Evolutionary conservation across 257 asterid species (phyloP), one percentile per base, ranked within the genome.

Genomic region (Lantana camara): DNA sequence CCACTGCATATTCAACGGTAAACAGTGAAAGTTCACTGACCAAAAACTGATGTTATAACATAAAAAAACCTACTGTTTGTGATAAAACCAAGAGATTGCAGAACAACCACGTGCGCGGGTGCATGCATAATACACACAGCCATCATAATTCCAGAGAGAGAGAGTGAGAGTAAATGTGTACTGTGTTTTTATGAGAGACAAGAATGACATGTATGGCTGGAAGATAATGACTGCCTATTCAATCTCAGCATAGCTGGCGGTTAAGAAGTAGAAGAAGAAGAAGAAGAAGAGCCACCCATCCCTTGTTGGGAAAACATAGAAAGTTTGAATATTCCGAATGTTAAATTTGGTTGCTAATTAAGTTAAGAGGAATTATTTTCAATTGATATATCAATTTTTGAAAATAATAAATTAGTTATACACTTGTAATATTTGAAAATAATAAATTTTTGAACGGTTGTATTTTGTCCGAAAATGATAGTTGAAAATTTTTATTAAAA

Each of bases 191-290:
- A 56, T 14, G 76, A 47, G 75, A 57, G 75, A 74, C 71, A 68
- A 68, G 79, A 68, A 57, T 74, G 79, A 68, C 74, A 74, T 68
- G 63, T 62, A 24, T 68, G 62, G 79, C 71, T 68, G 79, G 58
- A 57, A 35, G 65, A 72, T 58, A 27, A 24, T 44, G 32, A 22
- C 45, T 44, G 64, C 11, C 38, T 40, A 29, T 35, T 35, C 37
- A 20, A 47, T 49, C 35, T 49, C 66, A 42, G 30, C 8, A 19
- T 57, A 56, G 73, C 66, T 57, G 73, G 66, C 66, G 72, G 65
- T 51, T 38, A 57, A 34, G 42, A 44, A 19, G 17, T 32, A 29
- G 32, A 41, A 13, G 9, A 13, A 27, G 51, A 57, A 34, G 42
- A 44, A 11, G 17, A 48, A 29, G 32, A 41, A 8, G 9, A 13